Percentiles rank a stretch among this genome's conserved stretches.
phyloP scores from a whole-genome alignment of 108 stramenopile genomes.

The Asterionellopsis glacialis region DNA sequence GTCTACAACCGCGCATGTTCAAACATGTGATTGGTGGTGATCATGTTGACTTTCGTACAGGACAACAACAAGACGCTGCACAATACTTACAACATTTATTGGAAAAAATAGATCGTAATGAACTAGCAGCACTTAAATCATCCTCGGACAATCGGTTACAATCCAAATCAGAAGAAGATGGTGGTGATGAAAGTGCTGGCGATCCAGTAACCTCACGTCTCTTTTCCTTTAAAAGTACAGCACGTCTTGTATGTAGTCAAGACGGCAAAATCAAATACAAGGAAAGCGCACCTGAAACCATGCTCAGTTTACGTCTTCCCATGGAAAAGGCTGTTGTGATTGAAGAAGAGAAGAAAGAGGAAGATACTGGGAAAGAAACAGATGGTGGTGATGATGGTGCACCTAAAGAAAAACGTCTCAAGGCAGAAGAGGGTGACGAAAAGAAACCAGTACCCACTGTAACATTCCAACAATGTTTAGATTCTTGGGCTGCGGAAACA shows the following conservation, averaged over 20 bases:
- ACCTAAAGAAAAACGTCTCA: slow-evolving; percentile 58
- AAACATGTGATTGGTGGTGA: slow-evolving; percentile 88
- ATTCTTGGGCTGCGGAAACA: slow-evolving; percentile 67
- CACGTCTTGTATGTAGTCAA: slow-evolving; percentile 66
- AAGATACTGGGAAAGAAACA: no score
- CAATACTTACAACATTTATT: slow-evolving; percentile 93
- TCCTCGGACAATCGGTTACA: slow-evolving; percentile 9
- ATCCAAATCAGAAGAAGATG: slow-evolving; percentile 20
- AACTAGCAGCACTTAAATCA: slow-evolving; percentile 38
- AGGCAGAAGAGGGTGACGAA: slow-evolving; percentile 40
- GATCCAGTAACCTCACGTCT: slow-evolving; percentile 51
- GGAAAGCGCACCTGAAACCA: slow-evolving; percentile 51
- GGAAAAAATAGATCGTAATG: slow-evolving; percentile 80
- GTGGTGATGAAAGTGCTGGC: no score
- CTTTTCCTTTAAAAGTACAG: slow-evolving; percentile 80
- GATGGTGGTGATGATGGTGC: no score
- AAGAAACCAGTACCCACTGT: slow-evolving; percentile 73
- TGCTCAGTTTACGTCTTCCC: slow-evolving; percentile 82
- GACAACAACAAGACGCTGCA: slow-evolving; percentile 98
- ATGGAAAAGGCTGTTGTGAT: slow-evolving; percentile 71
- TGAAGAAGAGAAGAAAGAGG: slow-evolving; percentile 34
- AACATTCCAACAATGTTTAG: slow-evolving; percentile 79
- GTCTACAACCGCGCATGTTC: slow-evolving; percentile 94
- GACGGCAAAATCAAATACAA: slow-evolving; percentile 79
- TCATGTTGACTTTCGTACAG: slow-evolving; percentile 94